These are phyloP conservation scores for Penstemon newberryi DNA, from an alignment of 257 asterid genomes.

Conservation along the genomic window DNA sequence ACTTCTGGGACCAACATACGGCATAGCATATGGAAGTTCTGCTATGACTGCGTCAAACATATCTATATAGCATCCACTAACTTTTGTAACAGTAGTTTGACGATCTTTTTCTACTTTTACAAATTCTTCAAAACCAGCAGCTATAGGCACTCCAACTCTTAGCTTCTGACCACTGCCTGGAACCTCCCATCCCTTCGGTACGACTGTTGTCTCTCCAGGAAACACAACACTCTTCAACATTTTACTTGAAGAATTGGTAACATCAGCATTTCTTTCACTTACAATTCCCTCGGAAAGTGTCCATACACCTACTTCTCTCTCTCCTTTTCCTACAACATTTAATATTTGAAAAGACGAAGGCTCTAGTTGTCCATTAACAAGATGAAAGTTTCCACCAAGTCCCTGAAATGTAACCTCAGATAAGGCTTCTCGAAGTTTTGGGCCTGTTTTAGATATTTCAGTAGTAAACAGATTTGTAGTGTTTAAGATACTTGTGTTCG, in stretches of 20 bases:
- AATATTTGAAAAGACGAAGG: conserved; percentile 31
- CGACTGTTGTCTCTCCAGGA: conserved; percentile 38
- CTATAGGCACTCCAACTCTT: conserved; percentile 36
- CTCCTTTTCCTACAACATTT: conserved; percentile 26
- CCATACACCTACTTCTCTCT: conserved; percentile 36
- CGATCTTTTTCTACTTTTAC: conserved; percentile 32
- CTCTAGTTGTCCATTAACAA: conserved; percentile 29
- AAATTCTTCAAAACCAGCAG: conserved; percentile 24
- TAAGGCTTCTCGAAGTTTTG: conserved; percentile 26
- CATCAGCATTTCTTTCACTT: conserved; percentile 14
- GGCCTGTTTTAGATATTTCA: conserved; percentile 23
- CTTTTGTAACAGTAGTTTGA: conserved; percentile 16
- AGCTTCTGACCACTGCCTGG: conserved; percentile 27
- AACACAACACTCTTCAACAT: conserved; percentile 27
- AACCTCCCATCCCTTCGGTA: conserved; percentile 34
- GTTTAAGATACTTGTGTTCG: conserved; percentile 16
- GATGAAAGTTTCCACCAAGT: conserved; percentile 31
- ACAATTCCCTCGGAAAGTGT: conserved; percentile 25
- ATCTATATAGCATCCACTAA: conserved; percentile 32
- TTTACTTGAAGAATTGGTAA: conserved; percentile 19
- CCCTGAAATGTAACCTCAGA: conserved; percentile 32
- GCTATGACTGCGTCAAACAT: conserved; percentile 35
- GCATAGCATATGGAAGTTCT: conserved; percentile 35
- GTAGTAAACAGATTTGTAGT: conserved; percentile 20
- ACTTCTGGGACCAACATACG: too few species aligned